Conservation (phyloP, 192 early-diverging fungal genomes). For the Backusella tarrabulga region DNA sequence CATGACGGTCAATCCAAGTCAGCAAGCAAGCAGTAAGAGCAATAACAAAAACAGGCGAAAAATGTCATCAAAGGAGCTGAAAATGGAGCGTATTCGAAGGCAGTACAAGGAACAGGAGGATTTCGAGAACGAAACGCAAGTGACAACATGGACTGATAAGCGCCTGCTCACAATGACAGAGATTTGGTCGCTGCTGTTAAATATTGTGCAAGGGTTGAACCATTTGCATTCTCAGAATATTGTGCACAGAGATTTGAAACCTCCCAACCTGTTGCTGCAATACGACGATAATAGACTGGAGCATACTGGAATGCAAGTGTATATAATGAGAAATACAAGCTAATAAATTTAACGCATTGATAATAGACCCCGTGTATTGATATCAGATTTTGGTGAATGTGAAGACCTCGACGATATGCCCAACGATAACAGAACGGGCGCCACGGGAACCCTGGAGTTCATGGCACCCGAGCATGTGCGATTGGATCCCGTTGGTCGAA, state of each 20-base stretch:
- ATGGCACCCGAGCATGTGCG: conserved; percentile 81
- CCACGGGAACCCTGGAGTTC: conserved; percentile 93
- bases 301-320: background rate
- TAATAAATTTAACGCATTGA: background rate
- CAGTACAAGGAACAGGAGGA: conserved; percentile 22
- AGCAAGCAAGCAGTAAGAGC: background rate
- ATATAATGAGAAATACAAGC: conserved; percentile 9
- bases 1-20: conserved; percentile 48
- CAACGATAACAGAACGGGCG: conserved; percentile 76
- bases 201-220: conserved; percentile 86
- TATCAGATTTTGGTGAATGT: conserved; percentile 98
- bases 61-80: conserved; percentile 21
- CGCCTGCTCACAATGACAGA: conserved; percentile 57
- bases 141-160: conserved; percentile 11
- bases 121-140: conserved; percentile 5
- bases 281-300: conserved; percentile 44
- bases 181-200: conserved; percentile 86
- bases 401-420: conserved; percentile 75
- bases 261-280: conserved; percentile 86
- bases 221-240: conserved; percentile 89
- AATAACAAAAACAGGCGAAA: background rate
- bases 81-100: conserved; percentile 25
- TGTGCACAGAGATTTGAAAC: conserved; percentile 93
- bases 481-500: conserved; percentile 54
- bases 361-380: conserved; percentile 72